These are phyloP conservation scores for Saturnispora hagleri DNA, from an alignment of 805 yeast genomes.

Conservation along the genomic window DNA sequence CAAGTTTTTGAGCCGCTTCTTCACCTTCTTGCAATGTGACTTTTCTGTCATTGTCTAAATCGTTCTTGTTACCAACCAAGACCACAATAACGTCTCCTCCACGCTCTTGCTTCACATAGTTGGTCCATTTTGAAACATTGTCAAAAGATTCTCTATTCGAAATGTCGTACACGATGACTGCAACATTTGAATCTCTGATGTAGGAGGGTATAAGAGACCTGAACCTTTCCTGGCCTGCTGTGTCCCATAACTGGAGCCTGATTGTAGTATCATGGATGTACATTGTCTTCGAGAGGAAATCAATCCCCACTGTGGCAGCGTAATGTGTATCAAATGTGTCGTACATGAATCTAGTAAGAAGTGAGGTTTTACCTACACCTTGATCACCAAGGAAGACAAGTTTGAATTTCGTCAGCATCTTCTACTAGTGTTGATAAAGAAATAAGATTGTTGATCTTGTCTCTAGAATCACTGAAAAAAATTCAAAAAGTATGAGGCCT, in stretches of 20 bases:
- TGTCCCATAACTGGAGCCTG: constrained; percentile 93
- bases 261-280: constrained; percentile 93
- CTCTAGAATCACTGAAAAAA: neutral
- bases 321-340: constrained; percentile 95
- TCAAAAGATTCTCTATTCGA: constrained; percentile 80
- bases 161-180: constrained; percentile 91
- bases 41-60: constrained; percentile 68
- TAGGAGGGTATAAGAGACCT: constrained; percentile 91
- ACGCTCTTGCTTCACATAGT: constrained; percentile 87
- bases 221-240: constrained; percentile 96
- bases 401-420: constrained; percentile 58
- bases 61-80: constrained; percentile 87
- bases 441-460: neutral
- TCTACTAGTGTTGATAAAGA: neutral
- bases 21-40: constrained; percentile 82
- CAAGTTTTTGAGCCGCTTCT: constrained; percentile 56
- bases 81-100: constrained; percentile 84
- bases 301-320: constrained; percentile 95
- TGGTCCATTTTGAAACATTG: constrained; percentile 83
- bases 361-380: constrained; percentile 93
- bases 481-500: neutral
- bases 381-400: constrained; percentile 96
- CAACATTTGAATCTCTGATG: constrained; percentile 94
- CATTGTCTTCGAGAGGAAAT: constrained; percentile 87
- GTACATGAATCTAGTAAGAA: constrained; percentile 95